Evolutionary conservation across 1,284 basidiomycete species (phyloP).

Genomic region (Coniophora puteana): DNA sequence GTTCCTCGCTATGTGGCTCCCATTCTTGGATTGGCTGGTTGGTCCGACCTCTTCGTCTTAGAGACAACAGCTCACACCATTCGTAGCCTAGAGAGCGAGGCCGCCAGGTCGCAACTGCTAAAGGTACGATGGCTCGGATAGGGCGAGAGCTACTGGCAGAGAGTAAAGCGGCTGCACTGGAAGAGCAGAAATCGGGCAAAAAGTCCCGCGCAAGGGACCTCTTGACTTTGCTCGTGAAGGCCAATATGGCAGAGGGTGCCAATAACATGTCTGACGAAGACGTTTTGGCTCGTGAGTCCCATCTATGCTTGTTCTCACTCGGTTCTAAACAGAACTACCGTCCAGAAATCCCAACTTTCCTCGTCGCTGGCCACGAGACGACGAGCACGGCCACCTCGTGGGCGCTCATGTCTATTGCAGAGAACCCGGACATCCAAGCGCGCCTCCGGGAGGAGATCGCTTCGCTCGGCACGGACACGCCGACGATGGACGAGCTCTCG

Average conservation of each 20-base stretch:
- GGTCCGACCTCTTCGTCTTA: constrained; percentile 37
- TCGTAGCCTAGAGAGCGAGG: constrained; percentile 14
- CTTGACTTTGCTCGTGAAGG: constrained; percentile 52
- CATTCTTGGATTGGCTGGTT: constrained; percentile 21
- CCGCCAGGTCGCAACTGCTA: constrained; percentile 11
- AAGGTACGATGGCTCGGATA: constrained; percentile 27
- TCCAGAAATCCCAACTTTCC: constrained; percentile 30
- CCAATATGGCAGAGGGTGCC: constrained; percentile 59
- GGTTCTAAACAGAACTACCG: too few species aligned
- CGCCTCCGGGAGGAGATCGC: constrained; percentile 42
- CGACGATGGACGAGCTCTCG: constrained; percentile 25
- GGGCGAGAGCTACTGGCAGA: constrained; percentile 42
- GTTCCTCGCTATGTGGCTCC: constrained; percentile 29
- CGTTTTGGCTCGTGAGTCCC: constrained; percentile 60
- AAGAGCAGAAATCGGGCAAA: constrained; percentile 24
- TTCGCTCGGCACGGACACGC: constrained; percentile 15
- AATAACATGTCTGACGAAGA: constrained; percentile 71
- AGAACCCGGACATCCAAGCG: constrained; percentile 37
- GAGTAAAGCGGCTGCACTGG: constrained; percentile 34
- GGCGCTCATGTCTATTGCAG: constrained; percentile 40
- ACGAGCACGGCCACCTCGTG: constrained; percentile 51
- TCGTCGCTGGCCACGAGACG: constrained; percentile 78
- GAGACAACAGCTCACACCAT: constrained; percentile 20
- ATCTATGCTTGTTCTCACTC: neutral
- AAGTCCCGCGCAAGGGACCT: constrained; percentile 39